Evolutionary conservation across 192 early-diverging fungal species (phyloP).

Genomic region (Gigaspora rosea): DNA sequence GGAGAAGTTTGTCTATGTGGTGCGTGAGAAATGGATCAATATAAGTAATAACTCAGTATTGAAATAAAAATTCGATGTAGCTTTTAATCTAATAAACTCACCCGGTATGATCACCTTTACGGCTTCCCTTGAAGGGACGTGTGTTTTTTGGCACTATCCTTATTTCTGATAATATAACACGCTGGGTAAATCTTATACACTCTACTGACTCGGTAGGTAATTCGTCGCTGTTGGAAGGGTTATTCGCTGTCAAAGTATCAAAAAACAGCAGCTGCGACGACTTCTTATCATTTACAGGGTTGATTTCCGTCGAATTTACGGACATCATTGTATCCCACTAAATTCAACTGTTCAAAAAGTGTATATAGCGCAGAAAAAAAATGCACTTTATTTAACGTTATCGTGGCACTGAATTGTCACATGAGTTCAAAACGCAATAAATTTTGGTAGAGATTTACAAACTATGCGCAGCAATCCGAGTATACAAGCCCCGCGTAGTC

Average conservation of each 20-base stretch:
- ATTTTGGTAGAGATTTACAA: too few relatives aligned
- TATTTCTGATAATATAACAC: constrained; percentile 32
- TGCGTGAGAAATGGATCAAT: not conserved
- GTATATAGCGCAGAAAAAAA: too few relatives aligned
- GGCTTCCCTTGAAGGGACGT: constrained; percentile 19
- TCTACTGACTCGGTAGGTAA: constrained; percentile 21
- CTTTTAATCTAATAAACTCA: not conserved
- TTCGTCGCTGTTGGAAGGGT: not conserved
- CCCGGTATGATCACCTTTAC: constrained; percentile 28
- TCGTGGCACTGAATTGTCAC: too few relatives aligned
- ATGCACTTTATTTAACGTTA: too few relatives aligned
- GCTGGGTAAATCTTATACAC: constrained; percentile 29
- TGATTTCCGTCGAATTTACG: not conserved
- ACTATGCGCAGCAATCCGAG: too few relatives aligned
- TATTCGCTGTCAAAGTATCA: constrained; percentile 24
- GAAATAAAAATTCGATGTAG: not conserved
- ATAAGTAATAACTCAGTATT: not conserved
- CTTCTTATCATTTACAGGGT: not conserved
- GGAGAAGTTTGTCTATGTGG: constrained; percentile 31
- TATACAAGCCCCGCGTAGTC: too few relatives aligned
- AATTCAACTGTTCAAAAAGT: too few relatives aligned
- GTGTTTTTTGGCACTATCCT: constrained; percentile 28
- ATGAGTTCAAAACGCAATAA: too few relatives aligned
- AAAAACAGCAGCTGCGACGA: constrained; percentile 28
- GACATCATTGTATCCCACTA: not conserved